phyloP scores from a whole-genome alignment of 768 basidiomycete genomes.

The Russula earlei region DNA sequence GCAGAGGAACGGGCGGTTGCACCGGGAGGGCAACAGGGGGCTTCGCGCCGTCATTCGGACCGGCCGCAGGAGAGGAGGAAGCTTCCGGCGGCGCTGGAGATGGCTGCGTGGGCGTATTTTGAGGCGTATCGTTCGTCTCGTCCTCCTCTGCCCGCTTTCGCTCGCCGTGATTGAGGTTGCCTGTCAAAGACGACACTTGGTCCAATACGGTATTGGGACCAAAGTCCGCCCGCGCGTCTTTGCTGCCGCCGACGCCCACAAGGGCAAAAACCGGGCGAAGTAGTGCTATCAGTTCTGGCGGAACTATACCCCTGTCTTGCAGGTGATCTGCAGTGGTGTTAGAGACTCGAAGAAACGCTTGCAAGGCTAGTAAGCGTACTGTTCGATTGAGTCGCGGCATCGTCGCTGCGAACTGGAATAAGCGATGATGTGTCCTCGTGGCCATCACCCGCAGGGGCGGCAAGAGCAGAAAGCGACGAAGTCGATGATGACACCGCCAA shows the following conservation, averaged over 20 bases:
- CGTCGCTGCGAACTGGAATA: conserved; percentile 6
- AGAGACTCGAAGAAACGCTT: neutral
- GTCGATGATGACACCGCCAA: conserved; percentile 28
- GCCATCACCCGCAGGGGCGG: conserved; percentile 22
- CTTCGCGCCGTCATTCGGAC: neutral
- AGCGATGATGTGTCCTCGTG: neutral
- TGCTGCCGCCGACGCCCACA: too few relatives aligned
- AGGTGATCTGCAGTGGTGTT: neutral
- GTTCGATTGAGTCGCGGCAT: neutral
- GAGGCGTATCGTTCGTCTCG: neutral
- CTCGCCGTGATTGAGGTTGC: neutral
- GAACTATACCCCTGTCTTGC: neutral
- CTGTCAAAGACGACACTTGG: neutral
- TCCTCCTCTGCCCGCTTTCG: neutral
- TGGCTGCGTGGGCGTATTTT: neutral
- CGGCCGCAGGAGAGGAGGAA: neutral
- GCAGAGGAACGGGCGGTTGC: neutral
- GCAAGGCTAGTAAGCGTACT: neutral
- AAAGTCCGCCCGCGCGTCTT: neutral
- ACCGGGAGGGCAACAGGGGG: neutral
- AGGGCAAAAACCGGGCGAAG: too few relatives aligned
- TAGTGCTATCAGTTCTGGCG: too few relatives aligned
- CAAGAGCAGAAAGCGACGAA: conserved; percentile 25
- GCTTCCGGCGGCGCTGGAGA: too few relatives aligned
- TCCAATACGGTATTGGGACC: neutral